Percentiles rank a stretch among this genome's conserved stretches.
Evolutionary conservation across 306 rosid species (phyloP).

Genomic region (Trichosanthes truncata): DNA sequence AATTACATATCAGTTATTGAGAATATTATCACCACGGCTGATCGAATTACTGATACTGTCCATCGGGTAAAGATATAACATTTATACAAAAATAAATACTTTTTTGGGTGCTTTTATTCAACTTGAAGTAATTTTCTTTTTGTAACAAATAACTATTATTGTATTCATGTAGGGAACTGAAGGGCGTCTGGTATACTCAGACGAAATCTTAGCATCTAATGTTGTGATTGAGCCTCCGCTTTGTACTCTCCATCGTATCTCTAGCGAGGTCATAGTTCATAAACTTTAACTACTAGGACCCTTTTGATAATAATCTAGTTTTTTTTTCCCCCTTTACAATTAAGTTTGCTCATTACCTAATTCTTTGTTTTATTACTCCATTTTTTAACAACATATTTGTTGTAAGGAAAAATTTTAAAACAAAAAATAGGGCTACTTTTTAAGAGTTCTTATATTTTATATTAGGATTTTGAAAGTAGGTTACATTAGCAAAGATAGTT

Average conservation of each 20-base stretch:
- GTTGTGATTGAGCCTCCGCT: conserved; percentile 3
- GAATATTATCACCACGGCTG: neutral
- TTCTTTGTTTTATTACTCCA: too few species aligned
- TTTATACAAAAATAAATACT: too few species aligned
- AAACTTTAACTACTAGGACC: neutral
- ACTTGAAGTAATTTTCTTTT: neutral
- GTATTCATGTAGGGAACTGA: neutral
- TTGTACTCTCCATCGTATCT: conserved; percentile 4
- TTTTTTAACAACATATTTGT: too few species aligned
- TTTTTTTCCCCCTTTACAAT: too few species aligned
- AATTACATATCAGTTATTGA: neutral
- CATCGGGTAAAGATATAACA: neutral
- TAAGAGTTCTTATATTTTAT: too few species aligned
- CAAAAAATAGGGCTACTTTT: too few species aligned
- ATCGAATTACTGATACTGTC: neutral
- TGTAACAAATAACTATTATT: neutral
- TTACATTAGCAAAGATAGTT: too few species aligned
- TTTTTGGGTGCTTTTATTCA: neutral
- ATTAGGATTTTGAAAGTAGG: too few species aligned
- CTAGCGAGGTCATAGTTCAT: neutral
- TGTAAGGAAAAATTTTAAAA: too few species aligned
- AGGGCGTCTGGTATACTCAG: neutral
- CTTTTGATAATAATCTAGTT: neutral
- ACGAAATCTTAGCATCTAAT: neutral
- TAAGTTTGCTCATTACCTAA: too few species aligned